These are phyloP conservation scores for Cercospora berteroae DNA, from an alignment of 2,329 filamentous ascomycete species.

Conservation along the genomic window DNA sequence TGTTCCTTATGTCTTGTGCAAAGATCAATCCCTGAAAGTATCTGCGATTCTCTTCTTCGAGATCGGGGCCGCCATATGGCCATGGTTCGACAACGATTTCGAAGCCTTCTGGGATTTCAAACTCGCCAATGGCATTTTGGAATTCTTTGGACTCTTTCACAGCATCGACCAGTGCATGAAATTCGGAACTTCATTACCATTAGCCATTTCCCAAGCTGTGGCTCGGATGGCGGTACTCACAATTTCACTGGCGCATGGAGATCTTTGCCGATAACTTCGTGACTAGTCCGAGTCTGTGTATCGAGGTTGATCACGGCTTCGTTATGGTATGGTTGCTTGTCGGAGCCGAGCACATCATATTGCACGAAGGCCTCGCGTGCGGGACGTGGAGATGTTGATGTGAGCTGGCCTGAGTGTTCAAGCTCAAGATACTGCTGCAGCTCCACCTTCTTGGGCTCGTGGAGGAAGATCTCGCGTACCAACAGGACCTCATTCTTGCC, in stretches of 20 bases:
- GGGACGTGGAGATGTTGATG: conserved; percentile 24
- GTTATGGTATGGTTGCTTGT: conserved; percentile 53
- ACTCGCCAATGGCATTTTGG: conserved; percentile 31
- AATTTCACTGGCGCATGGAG: conserved; percentile 32
- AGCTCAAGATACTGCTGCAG: conserved; percentile 31
- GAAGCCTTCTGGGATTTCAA: conserved; percentile 33
- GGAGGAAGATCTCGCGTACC: conserved; percentile 34
- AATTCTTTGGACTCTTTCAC: conserved; percentile 48
- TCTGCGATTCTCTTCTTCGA: conserved; percentile 31
- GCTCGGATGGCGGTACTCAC: conserved; percentile 20
- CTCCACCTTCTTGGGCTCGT: conserved; percentile 34
- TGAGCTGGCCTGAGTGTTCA: conserved; percentile 31
- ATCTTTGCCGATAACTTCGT: conserved; percentile 34
- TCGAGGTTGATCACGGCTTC: conserved; percentile 49
- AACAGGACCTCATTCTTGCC: conserved; percentile 28
- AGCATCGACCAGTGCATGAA: conserved; percentile 48
- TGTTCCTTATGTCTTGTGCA: conserved; percentile 36
- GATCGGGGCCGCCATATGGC: conserved; percentile 35
- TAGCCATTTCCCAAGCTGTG: not conserved
- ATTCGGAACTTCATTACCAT: conserved; percentile 43
- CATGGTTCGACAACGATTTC: conserved; percentile 36
- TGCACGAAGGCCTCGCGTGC: conserved; percentile 53
- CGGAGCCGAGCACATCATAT: conserved; percentile 56
- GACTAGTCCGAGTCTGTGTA: conserved; percentile 26
- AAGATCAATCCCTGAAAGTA: conserved; percentile 37